A percentile compares a stretch with the other conserved stretches of the same genome.
These are phyloP conservation scores for Termitomyces sp. DNA, from an alignment of 1,284 basidiomycete genomes.

Conservation along the genomic window DNA sequence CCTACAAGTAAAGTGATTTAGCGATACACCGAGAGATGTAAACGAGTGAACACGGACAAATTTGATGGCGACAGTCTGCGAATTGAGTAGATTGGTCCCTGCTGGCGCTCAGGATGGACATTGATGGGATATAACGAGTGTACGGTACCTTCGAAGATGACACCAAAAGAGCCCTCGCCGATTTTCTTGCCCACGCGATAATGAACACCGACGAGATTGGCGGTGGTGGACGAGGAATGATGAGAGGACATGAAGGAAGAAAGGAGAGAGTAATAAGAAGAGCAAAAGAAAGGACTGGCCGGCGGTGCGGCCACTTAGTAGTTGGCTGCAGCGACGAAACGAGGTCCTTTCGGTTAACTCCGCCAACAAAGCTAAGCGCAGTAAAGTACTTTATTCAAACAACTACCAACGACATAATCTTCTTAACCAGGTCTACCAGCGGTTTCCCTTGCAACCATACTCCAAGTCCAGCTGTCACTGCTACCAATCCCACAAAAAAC, in stretches of 20 bases:
- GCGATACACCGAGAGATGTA: not conserved
- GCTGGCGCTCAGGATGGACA: constrained; percentile 14
- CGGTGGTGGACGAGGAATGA: constrained; percentile 47
- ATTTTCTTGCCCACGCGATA: constrained; percentile 85
- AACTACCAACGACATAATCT: constrained; percentile 9
- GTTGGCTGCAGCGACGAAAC: constrained; percentile 24
- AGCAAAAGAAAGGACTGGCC: constrained; percentile 22
- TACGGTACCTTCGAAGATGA: constrained; percentile 87
- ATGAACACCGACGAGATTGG: constrained; percentile 73
- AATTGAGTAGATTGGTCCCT: constrained; percentile 94
- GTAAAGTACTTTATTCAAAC: constrained; percentile 13
- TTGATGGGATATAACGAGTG: constrained; percentile 19
- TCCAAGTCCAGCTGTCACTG: constrained; percentile 5
- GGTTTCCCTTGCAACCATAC: constrained; percentile 5
- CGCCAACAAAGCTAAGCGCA: constrained; percentile 13
- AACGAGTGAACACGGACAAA: constrained; percentile 62
- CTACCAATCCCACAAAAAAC: constrained; percentile 11
- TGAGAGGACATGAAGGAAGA: constrained; percentile 37
- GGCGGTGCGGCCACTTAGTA: constrained; percentile 32
- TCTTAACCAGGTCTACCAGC: constrained; percentile 6
- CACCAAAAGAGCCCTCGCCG: constrained; percentile 88
- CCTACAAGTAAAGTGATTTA: constrained; percentile 41
- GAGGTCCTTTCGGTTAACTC: constrained; percentile 19
- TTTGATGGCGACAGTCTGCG: constrained; percentile 96
- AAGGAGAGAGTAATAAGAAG: constrained; percentile 19